These are phyloP conservation scores for Eucalyptus albens DNA, from an alignment of 345 rosid species.

Conservation along the genomic window DNA sequence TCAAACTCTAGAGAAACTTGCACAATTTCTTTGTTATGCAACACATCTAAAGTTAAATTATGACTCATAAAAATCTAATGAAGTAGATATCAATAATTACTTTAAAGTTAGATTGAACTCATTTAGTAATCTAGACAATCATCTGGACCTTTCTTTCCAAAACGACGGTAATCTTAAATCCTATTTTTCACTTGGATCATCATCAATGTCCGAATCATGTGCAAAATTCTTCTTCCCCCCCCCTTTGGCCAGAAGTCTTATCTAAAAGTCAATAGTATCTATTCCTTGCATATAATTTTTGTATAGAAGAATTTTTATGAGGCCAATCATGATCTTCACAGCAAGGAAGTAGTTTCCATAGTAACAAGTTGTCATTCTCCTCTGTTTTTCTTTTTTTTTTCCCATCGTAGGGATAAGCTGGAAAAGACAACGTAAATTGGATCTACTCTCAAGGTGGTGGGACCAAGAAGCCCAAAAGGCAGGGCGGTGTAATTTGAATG, in stretches of 20 bases:
- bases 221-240: neutral
- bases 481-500: constrained; percentile 37
- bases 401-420: neutral
- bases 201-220: neutral
- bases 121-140: neutral
- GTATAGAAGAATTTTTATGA: neutral
- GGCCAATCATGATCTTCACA: neutral
- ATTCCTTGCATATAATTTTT: neutral
- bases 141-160: neutral
- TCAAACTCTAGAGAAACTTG: neutral
- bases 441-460: neutral
- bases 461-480: constrained; percentile 1
- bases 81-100: neutral
- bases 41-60: neutral
- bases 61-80: neutral
- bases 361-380: neutral
- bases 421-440: neutral
- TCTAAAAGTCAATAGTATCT: neutral
- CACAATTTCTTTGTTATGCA: neutral
- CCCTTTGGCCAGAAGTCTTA: neutral
- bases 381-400: neutral
- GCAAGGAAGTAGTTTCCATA: neutral
- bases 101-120: neutral
- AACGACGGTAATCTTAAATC: neutral
- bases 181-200: neutral